Conservation (phyloP, 441 rosid species). For the Croton setiger region DNA sequence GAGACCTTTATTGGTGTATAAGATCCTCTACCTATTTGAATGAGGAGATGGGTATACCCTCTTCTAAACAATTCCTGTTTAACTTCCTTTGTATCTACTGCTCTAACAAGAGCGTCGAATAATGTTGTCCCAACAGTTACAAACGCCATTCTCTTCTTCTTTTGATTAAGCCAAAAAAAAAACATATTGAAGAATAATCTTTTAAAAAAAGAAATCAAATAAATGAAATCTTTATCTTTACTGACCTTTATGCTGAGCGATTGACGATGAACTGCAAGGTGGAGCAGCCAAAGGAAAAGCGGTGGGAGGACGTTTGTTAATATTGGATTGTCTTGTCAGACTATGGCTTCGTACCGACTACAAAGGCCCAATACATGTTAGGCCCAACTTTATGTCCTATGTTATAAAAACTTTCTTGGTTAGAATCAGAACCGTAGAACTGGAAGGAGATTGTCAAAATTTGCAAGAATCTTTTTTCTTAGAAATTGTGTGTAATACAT, state of each 20-base stretch:
- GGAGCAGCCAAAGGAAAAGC: too few relatives aligned
- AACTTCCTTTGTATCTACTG: constrained; percentile 36
- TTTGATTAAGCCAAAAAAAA: constrained; percentile 21
- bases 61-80: constrained; percentile 24
- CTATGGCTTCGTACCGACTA: too few relatives aligned
- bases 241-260: background rate
- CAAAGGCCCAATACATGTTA: too few relatives aligned
- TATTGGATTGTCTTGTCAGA: too few relatives aligned
- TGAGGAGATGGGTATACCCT: constrained; percentile 48
- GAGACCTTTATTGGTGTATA: constrained; percentile 56
- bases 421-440: background rate
- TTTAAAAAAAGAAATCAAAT: background rate
- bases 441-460: too few relatives aligned
- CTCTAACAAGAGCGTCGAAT: constrained; percentile 72
- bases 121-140: constrained; percentile 91
- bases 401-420: background rate
- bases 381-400: too few relatives aligned
- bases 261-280: too few relatives aligned
- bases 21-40: constrained; percentile 88
- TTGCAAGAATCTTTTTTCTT: too few relatives aligned
- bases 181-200: background rate
- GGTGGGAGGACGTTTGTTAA: too few relatives aligned
- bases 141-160: constrained; percentile 49
- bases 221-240: background rate
- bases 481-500: too few relatives aligned